Percentiles rank a stretch among this genome's conserved stretches.
These are phyloP conservation scores for Vicia sativa DNA, from an alignment of 306 rosid genomes.

Conservation along the genomic window DNA sequence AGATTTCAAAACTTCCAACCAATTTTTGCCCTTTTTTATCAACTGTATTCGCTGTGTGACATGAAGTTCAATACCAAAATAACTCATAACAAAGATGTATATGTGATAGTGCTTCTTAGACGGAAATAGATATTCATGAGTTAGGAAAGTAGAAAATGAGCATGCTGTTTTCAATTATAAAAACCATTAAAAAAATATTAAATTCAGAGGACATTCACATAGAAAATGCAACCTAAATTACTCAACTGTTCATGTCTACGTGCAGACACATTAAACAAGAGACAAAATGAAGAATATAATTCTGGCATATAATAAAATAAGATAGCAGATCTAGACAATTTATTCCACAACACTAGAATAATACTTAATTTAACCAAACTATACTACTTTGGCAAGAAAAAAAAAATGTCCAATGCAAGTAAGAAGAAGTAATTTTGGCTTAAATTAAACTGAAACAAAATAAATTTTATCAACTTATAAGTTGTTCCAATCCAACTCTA, in stretches of 20 bases:
- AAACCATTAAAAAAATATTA: neutral
- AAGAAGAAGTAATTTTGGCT: no score
- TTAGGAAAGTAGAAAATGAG: no score
- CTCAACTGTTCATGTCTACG: neutral
- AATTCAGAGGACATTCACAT: neutral
- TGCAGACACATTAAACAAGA: slow-evolving; percentile 3
- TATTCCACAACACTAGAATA: no score
- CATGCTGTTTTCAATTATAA: slow-evolving; percentile 9
- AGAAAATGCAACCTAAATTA: slow-evolving; percentile 2
- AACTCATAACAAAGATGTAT: neutral
- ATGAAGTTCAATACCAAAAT: slow-evolving; percentile 9
- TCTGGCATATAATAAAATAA: neutral
- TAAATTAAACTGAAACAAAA: no score
- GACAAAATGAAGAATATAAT: slow-evolving; percentile 14
- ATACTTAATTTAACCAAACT: no score
- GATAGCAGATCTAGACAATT: slow-evolving; percentile 43
- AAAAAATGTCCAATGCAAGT: no score
- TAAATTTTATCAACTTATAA: no score
- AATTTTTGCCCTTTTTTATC: slow-evolving; percentile 38
- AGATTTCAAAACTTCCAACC: no score
- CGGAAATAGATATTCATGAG: no score
- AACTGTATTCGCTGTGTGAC: slow-evolving; percentile 35
- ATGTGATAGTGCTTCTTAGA: no score
- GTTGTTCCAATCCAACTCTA: no score
- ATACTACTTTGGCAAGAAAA: no score